These are phyloP conservation scores for Nephelium lappaceum DNA, from an alignment of 345 rosid species.

Conservation along the genomic window DNA sequence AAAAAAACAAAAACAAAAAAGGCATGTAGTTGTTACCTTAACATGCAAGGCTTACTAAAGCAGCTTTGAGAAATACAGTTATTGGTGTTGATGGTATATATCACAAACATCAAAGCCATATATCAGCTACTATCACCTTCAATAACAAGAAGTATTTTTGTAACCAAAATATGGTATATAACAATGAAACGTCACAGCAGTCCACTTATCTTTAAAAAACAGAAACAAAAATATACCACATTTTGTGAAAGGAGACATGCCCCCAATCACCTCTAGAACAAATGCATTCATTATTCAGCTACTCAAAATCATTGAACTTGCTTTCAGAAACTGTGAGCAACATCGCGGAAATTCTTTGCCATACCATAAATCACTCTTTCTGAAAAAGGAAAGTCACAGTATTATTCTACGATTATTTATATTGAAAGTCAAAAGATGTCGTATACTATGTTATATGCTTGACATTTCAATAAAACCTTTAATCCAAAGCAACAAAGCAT, in stretches of 20 bases:
- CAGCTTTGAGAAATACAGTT: no score
- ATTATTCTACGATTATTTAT: not conserved
- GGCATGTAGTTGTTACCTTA: no score
- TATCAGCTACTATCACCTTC: not conserved
- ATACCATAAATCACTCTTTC: conserved; percentile 35
- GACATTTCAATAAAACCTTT: not conserved
- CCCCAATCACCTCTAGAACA: not conserved
- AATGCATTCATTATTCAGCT: conserved; percentile 15
- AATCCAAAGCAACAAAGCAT: not conserved
- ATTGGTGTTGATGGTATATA: no score
- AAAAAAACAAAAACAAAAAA: no score
- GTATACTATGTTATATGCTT: not conserved
- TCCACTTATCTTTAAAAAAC: not conserved
- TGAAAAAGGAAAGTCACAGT: conserved; percentile 20
- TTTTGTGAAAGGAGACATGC: not conserved
- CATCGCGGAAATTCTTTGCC: not conserved
- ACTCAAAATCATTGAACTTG: conserved; percentile 10
- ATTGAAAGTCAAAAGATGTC: not conserved
- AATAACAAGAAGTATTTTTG: not conserved
- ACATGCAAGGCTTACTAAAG: no score
- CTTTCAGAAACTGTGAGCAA: not conserved
- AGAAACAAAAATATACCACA: not conserved
- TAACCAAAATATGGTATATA: not conserved
- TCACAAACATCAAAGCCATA: not conserved
- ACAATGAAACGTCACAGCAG: conserved; percentile 7